A percentile compares a stretch with the other conserved stretches of the same genome.
These are phyloP conservation scores for Ailanthus altissimus DNA, from an alignment of 345 rosid genomes.

Conservation along the genomic window DNA sequence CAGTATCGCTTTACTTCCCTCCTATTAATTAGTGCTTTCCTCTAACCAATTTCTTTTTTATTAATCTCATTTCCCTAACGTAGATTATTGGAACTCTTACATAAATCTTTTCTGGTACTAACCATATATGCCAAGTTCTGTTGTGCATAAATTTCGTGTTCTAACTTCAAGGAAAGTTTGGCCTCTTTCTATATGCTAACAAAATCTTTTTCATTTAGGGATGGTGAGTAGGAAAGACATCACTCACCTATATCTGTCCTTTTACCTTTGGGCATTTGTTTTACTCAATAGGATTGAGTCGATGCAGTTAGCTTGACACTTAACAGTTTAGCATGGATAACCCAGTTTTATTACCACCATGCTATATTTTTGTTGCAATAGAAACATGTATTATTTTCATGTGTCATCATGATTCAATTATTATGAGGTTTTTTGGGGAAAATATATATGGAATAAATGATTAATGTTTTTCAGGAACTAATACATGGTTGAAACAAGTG, in stretches of 20 bases:
- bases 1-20: neutral
- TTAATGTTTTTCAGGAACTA: neutral
- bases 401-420: neutral
- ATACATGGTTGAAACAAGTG: neutral
- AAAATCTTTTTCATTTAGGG: neutral
- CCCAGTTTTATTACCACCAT: neutral
- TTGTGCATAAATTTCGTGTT: neutral
- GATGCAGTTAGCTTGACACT: neutral
- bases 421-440: neutral
- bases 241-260: neutral
- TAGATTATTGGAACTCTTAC: neutral
- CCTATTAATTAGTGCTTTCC: neutral
- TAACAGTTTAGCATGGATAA: neutral
- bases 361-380: neutral
- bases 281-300: neutral
- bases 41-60: neutral
- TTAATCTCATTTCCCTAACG: neutral
- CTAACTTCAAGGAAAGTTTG: neutral
- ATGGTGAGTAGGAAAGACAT: neutral
- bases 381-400: neutral
- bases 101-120: neutral
- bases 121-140: neutral
- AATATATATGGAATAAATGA: neutral
- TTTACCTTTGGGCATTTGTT: neutral
- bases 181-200: neutral